Base-by-base conservation (phyloP, 225 moss, liverwort and hornwort genomes). In the Sphagnum tenellum region DNA sequence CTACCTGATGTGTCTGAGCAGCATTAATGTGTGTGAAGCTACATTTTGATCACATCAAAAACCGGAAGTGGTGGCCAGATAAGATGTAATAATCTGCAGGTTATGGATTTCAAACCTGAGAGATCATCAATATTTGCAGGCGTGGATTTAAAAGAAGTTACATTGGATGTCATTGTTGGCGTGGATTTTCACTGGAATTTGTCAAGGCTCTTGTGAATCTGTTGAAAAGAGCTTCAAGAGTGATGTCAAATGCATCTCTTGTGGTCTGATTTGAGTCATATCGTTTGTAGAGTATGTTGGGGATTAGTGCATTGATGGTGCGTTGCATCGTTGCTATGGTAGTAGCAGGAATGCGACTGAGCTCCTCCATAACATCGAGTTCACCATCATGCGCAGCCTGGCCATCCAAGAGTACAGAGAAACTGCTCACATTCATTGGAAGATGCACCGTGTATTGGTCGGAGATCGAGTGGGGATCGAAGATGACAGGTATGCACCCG, bases 401-500 rank as follows among this genome's bases (percentile, higher is more conserved):
- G 3, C 72, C 75, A 12, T 77, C 65, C 2, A 82, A 59, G 4
- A 73, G 44, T 2, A 87, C 67, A 3, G 86, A 87, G 61, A 78
- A 87, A 5, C 77, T 75, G 46, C 61, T 64, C 3, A 71, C 79
- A 12, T 78, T 66, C 11, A 47, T 55, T 2, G 86, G 86, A 45
- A 87, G 57, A 62, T 87, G 86, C 82, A 80, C 82, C 0, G 60
- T 8, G 54, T 87, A 87, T 14, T 87, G 86, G n/a, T 57, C 45
- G 62, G 76, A 66, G 3, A 82, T 82, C 2, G 86, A 61, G 61
- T 67, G 12, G 2, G 44, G 29, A 5, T 47, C 65, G 64, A 87
- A 87, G 65, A 87, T 80, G 12, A 87, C 86, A 0, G 86, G 86
- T 3, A 87, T 83, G 44, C 68, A 53, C 12, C 86, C 86, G 3